Conservation (phyloP, 2,329 filamentous ascomycete species). For the Fusarium papillatum region DNA sequence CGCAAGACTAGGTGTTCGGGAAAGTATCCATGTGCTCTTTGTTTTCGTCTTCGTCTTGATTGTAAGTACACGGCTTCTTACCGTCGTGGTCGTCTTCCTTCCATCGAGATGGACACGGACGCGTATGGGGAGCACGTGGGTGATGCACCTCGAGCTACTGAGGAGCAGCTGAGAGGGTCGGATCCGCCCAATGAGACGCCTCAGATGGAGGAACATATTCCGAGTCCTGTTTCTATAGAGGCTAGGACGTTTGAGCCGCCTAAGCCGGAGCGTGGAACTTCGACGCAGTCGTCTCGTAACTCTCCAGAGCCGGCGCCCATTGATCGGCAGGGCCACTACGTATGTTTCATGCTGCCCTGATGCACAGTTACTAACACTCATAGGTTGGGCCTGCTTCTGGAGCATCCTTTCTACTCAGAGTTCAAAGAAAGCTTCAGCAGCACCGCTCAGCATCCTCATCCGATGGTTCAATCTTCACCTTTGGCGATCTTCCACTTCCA, state of each 20-base stretch:
- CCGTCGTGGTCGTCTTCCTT: slow-evolving; percentile 39
- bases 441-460: slow-evolving; percentile 54
- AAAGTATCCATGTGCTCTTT: slow-evolving; percentile 40
- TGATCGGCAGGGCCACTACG: slow-evolving; percentile 32
- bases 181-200: background rate
- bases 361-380: background rate
- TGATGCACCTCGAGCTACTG: background rate
- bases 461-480: slow-evolving; percentile 60
- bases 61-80: slow-evolving; percentile 42
- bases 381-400: slow-evolving; percentile 38
- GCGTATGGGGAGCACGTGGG: slow-evolving; percentile 1
- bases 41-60: slow-evolving; percentile 37
- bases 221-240: slow-evolving; percentile 25
- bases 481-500: slow-evolving; percentile 62
- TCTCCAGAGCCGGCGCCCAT: slow-evolving; percentile 30
- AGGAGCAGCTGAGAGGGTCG: slow-evolving; percentile 12
- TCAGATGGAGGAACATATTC: slow-evolving; percentile 23
- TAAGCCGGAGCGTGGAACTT: slow-evolving; percentile 1
- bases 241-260: slow-evolving; percentile 1
- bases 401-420: slow-evolving; percentile 31
- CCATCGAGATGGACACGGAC: slow-evolving; percentile 37
- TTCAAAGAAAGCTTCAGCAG: slow-evolving; percentile 47
- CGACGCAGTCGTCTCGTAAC: slow-evolving; percentile 32
- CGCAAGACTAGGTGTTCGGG: slow-evolving; percentile 44
- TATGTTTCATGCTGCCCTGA: background rate